These are phyloP conservation scores for Trichoderma lentiforme DNA, from an alignment of 2,329 filamentous ascomycete species.

Conservation along the genomic window DNA sequence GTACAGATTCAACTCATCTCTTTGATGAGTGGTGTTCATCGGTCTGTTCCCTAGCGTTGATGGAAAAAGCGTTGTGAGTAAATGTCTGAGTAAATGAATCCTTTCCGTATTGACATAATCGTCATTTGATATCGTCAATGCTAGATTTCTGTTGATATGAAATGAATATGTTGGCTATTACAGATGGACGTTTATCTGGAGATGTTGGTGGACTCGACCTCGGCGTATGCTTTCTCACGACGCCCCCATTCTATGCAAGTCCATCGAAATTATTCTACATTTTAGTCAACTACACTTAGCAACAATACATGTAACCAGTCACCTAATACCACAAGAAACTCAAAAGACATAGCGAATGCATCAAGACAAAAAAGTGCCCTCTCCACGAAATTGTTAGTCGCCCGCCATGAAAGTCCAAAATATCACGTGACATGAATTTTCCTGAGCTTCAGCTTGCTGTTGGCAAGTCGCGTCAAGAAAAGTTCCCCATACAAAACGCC, in stretches of 20 bases:
- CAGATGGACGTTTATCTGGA: neutral
- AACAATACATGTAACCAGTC: neutral
- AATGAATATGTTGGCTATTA: neutral
- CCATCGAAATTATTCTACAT: neutral
- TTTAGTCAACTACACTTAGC: neutral
- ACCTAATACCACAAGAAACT: neutral
- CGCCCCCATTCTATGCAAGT: neutral
- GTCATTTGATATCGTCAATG: neutral
- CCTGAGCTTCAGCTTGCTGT: constrained; percentile 12
- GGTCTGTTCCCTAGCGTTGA: neutral
- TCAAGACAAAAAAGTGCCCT: neutral
- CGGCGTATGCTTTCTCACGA: neutral
- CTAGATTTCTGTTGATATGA: neutral
- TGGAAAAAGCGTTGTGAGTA: neutral
- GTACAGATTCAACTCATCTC: neutral
- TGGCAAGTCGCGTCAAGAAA: constrained; percentile 16
- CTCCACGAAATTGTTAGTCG: neutral
- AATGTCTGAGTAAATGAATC: neutral
- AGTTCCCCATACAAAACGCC: constrained; percentile 10
- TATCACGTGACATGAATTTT: constrained; percentile 14
- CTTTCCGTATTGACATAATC: neutral
- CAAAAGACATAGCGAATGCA: neutral
- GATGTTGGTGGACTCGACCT: neutral
- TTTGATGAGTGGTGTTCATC: neutral
- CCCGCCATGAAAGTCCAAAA: neutral